phyloP scores from a whole-genome alignment of 2,329 filamentous ascomycete species.

The Diaporthe sp. region DNA sequence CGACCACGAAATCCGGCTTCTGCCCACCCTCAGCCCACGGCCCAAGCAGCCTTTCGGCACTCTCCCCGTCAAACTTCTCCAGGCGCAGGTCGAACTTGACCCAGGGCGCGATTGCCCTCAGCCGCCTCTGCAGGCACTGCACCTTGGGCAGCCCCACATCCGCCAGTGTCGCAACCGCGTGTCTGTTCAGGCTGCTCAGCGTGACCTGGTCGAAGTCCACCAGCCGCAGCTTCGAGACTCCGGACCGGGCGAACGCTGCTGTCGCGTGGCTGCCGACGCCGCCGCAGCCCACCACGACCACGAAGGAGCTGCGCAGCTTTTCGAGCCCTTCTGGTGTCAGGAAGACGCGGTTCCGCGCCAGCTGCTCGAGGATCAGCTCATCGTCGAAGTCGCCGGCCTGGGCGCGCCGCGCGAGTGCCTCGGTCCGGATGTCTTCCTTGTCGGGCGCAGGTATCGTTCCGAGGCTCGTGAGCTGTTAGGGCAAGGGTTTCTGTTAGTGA shows the following conservation, averaged over 20 bases:
- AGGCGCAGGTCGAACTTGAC: constrained; percentile 88
- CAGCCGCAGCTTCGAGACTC: constrained; percentile 87
- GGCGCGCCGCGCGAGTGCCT: constrained; percentile 70
- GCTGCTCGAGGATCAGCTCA: constrained; percentile 92
- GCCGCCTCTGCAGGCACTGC: constrained; percentile 80
- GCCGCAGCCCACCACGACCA: constrained; percentile 92
- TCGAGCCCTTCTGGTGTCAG: constrained; percentile 84
- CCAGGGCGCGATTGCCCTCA: constrained; percentile 94
- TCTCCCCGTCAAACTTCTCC: constrained; percentile 82
- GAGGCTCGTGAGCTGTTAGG: constrained; percentile 70
- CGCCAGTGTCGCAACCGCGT: constrained; percentile 92
- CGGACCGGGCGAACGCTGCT: constrained; percentile 88
- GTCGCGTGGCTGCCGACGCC: constrained; percentile 95
- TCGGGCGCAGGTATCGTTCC: constrained; percentile 65
- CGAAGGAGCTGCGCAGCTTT: constrained; percentile 84
- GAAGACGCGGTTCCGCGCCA: constrained; percentile 93
- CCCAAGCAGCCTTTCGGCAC: constrained; percentile 76
- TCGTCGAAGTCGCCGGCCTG: constrained; percentile 76
- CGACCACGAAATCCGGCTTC: constrained; percentile 89
- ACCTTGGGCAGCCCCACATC: constrained; percentile 97
- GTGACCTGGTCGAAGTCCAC: constrained; percentile 99
- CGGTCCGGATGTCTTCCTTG: constrained; percentile 73
- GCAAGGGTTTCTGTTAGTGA: constrained; percentile 41
- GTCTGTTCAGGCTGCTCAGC: constrained; percentile 93
- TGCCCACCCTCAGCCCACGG: constrained; percentile 73